A percentile compares a stretch with the other conserved stretches of the same genome.
Evolutionary conservation across 352 stramenopile genomes (phyloP).

Genomic region (Globisporangium recalcitrans): DNA sequence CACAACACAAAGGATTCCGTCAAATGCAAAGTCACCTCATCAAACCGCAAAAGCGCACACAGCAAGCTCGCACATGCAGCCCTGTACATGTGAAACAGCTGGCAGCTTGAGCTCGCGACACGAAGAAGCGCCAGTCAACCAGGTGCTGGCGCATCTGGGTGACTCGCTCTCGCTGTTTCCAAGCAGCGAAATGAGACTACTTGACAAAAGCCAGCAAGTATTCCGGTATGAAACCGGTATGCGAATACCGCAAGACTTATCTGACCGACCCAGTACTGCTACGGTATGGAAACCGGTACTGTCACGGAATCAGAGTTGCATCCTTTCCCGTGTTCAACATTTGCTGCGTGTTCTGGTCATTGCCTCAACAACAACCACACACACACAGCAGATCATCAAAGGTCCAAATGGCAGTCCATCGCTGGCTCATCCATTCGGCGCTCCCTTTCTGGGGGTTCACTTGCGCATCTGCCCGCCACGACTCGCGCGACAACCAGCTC

Average conservation of each 20-base stretch:
- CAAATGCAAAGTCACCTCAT: not conserved
- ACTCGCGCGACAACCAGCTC: not conserved
- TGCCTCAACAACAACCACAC: no score
- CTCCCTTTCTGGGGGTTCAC: not conserved
- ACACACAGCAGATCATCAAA: no score
- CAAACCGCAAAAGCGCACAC: not conserved
- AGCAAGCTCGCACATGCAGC: not conserved
- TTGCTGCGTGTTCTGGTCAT: not conserved
- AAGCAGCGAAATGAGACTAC: not conserved
- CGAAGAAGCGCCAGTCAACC: not conserved
- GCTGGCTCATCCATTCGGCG: not conserved
- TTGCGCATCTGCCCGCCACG: not conserved
- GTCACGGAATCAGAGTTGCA: slow-evolving; percentile 1
- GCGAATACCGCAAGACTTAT: no score
- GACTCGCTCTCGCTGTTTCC: not conserved
- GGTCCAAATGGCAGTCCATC: no score
- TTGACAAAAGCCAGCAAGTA: no score
- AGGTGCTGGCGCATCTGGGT: not conserved
- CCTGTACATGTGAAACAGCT: no score
- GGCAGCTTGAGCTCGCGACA: not conserved
- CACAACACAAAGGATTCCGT: not conserved
- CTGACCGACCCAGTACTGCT: no score
- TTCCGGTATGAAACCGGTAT: no score
- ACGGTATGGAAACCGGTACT: not conserved
- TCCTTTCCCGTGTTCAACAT: not conserved